Evolutionary conservation across 2,329 filamentous ascomycete genomes (phyloP), one percentile per base, ranked within the genome.

Genomic region (Dactylellina leptospora): DNA sequence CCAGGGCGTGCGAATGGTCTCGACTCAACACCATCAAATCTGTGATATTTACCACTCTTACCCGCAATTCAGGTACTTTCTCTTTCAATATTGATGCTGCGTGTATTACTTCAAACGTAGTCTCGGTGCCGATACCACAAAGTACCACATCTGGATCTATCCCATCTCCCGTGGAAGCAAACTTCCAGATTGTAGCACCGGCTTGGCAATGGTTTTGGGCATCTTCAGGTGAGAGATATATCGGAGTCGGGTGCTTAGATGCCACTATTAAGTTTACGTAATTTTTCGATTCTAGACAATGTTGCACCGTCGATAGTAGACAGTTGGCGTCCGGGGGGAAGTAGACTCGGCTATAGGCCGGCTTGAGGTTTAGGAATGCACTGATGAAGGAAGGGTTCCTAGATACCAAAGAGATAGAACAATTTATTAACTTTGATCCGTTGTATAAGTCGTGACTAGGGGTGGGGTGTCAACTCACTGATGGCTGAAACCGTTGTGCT

Each of bases 401-500:
- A 18, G 30, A n/a, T 40, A 9, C 5, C 6, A 40, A 40, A 5
- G 8, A n/a, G n/a, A n/a, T n/a, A n/a, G n/a, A n/a, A n/a, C n/a
- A n/a, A n/a, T n/a, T 16, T 9, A 16, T 40, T n/a, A 40, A 4
- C 18, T 40, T 40, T 6, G 36, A n/a, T n/a, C n/a, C n/a, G n/a
- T n/a, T n/a, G n/a, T n/a, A n/a, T n/a, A n/a, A n/a, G n/a, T n/a
- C n/a, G n/a, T n/a, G n/a, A 13, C 2, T 55, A 25, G 3, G 6
- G 42, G 6, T 11, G 13, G 10, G n/a, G 18, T 18, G 13, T 18
- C 25, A 3, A 25, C 63, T 28, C 50, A 69, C 63, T 89, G 86
- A 75, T 89, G 87, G 0, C 86, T 88, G 78, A 88, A 89, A 2
- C 88, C 87, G 70, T 89, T 90, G 77, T 90, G 87, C 75, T 90